These are phyloP conservation scores for Mycena pura DNA, from an alignment of 768 basidiomycete species.

Conservation along the genomic window DNA sequence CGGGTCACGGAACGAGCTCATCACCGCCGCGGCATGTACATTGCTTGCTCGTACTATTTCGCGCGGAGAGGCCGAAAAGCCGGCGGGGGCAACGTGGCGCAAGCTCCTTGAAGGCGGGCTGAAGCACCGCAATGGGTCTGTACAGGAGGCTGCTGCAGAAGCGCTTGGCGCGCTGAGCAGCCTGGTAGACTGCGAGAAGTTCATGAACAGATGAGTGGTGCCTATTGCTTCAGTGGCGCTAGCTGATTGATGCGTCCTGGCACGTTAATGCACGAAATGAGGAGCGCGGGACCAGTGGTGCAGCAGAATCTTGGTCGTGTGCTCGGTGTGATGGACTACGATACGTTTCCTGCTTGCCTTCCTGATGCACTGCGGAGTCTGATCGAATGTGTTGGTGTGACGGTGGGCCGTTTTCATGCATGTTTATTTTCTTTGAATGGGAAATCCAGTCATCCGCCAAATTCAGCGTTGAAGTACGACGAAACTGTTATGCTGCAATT, in stretches of 20 bases:
- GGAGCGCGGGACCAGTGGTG: conserved; percentile 52
- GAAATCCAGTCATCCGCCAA: conserved; percentile 18
- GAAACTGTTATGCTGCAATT: conserved; percentile 52
- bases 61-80: conserved; percentile 52
- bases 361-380: conserved; percentile 63
- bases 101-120: conserved; percentile 74
- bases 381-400: conserved; percentile 61
- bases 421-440: conserved; percentile 29
- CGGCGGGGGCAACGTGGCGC: conserved; percentile 67
- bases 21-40: conserved; percentile 74
- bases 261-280: conserved; percentile 73
- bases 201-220: conserved; percentile 75
- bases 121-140: conserved; percentile 64
- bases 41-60: conserved; percentile 74
- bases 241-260: conserved; percentile 10
- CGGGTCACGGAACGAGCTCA: conserved; percentile 71
- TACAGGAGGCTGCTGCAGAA: conserved; percentile 79
- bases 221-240: conserved; percentile 25
- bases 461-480: conserved; percentile 46
- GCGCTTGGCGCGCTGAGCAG: conserved; percentile 75
- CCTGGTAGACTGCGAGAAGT: conserved; percentile 66
- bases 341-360: conserved; percentile 58
- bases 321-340: conserved; percentile 74
- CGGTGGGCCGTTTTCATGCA: conserved; percentile 44
- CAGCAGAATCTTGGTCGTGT: conserved; percentile 80